phyloP scores from a whole-genome alignment of 768 basidiomycete species.

The Boletales sp. region DNA sequence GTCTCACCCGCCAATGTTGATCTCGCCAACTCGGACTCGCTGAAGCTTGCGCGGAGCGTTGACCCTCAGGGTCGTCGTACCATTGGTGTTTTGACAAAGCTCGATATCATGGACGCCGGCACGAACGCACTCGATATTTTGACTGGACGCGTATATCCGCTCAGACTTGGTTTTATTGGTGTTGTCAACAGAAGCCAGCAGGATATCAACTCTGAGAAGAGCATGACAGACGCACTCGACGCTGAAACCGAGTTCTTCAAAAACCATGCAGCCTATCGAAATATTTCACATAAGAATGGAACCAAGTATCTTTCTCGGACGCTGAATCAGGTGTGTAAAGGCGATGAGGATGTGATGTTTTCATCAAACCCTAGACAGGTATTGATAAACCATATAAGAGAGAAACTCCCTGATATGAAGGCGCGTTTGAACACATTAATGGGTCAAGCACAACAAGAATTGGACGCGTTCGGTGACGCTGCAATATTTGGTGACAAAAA shows the following conservation, averaged over 20 bases:
- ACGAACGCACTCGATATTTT: conserved; percentile 96
- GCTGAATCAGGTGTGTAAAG: conserved; percentile 74
- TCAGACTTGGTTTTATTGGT: conserved; percentile 97
- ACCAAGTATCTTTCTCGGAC: conserved; percentile 92
- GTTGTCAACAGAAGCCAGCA: conserved; percentile 97
- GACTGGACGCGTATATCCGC: conserved; percentile 94
- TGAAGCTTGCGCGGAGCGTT: conserved; percentile 93
- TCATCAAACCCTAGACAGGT: conserved; percentile 49
- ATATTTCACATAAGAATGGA: conserved; percentile 97
- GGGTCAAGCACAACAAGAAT: conserved; percentile 98
- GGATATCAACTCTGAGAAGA: conserved; percentile 88
- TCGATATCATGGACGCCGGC: conserved; percentile 99
- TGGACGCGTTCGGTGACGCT: conserved; percentile 93
- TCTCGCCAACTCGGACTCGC: conserved; percentile 95
- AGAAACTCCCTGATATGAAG: conserved; percentile 99
- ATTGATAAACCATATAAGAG: conserved; percentile 94
- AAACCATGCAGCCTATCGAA: conserved; percentile 86
- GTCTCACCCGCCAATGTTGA: conserved; percentile 98
- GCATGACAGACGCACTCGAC: conserved; percentile 79
- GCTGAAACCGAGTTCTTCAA: conserved; percentile 90
- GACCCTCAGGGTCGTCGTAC: conserved; percentile 96
- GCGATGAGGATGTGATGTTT: not conserved
- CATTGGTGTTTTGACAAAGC: conserved; percentile 93
- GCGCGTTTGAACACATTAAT: conserved; percentile 95
- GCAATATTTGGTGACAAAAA: conserved; percentile 91